Base-by-base conservation (phyloP, 1,139 yeast genomes). In the Meyerozyma guilliermondii region DNA sequence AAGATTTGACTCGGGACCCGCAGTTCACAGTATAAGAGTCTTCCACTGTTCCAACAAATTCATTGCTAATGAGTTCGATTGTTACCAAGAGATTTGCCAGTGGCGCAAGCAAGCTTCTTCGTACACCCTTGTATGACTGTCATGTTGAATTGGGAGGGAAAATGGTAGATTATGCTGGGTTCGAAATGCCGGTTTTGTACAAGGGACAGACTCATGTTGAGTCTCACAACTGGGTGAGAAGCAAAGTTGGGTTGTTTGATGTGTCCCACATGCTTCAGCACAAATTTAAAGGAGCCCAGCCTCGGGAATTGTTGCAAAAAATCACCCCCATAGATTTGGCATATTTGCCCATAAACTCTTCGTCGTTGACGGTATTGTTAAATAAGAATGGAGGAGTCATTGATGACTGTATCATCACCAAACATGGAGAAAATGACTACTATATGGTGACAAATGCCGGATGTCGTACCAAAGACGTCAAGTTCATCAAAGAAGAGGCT, bases 241-340 rank as follows among this genome's bases (percentile, higher is more conserved):
- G 71, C 28, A 79, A 86, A 49, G 92, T 91, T 39, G 98, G 98
- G 5, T 68, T 92, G 45, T 92, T 92, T 56, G 98, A 92, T 62
- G 98, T 92, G 39, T 87, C 96, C 46, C 98, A 92, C 66, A 92
- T 92, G 98, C 76, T 91, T 45, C 98, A 92, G 66, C 97, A 92
- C 63, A 74, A 72, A 37, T 63, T 92, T 48, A 60, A 63, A 3
- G 98, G 98, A 10, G 66, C 77, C 1, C 83, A 78, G 33, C 78
- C 95, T 1, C 68, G 79, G n/a, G 71, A 72, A 11, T 79, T 91
- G 46, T 72, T 92, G 48, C 85, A 92, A 62, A 80, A 76, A 50
- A 71, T 91, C 43, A 87, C 96, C 20, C 98, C 98, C 7, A 80
- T 94, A 20, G 97, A 89, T 60, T 76, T 89, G 52, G 58, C 68